phyloP scores from a whole-genome alignment of 2,329 filamentous ascomycete species.

The Magnaporthiopsis rhizophila region DNA sequence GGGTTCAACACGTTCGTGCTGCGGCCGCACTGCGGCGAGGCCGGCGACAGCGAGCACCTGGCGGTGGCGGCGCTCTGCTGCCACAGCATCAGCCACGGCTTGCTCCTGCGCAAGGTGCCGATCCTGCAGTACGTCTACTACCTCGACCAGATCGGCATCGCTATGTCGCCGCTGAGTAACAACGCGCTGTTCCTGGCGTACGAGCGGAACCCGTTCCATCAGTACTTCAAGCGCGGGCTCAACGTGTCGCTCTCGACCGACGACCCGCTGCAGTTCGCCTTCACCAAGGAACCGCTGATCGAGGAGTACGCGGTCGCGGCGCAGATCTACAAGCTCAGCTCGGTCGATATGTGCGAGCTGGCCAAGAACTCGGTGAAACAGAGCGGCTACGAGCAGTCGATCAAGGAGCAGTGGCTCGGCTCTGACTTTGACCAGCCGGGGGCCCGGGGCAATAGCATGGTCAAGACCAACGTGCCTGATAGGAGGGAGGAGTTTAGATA shows the following conservation, averaged over 20 bases:
- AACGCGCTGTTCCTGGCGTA: slow-evolving; percentile 95
- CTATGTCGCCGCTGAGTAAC: slow-evolving; percentile 98
- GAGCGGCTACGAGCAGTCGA: slow-evolving; percentile 80
- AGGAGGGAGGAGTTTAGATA: slow-evolving; percentile 84
- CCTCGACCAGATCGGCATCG: slow-evolving; percentile 93
- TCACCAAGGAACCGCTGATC: slow-evolving; percentile 95
- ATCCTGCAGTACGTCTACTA: slow-evolving; percentile 96
- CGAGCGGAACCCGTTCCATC: slow-evolving; percentile 91
- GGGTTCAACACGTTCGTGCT: slow-evolving; percentile 95
- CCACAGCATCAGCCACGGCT: slow-evolving; percentile 93
- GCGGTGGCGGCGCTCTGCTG: slow-evolving; percentile 86
- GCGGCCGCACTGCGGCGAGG: slow-evolving; percentile 91
- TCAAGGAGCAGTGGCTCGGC: slow-evolving; percentile 92
- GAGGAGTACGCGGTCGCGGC: slow-evolving; percentile 97
- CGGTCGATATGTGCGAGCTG: slow-evolving; percentile 97
- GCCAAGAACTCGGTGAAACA: slow-evolving; percentile 94
- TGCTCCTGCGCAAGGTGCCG: slow-evolving; percentile 87
- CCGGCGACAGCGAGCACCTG: slow-evolving; percentile 92
- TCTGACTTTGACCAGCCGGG: slow-evolving; percentile 69
- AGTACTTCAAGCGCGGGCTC: slow-evolving; percentile 88
- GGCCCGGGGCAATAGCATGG: slow-evolving; percentile 79
- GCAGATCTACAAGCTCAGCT: slow-evolving; percentile 95
- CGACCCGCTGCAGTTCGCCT: slow-evolving; percentile 94
- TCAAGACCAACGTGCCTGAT: slow-evolving; percentile 93
- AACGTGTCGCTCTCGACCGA: slow-evolving; percentile 97